Percentiles rank a stretch among this genome's conserved stretches.
phyloP scores from a whole-genome alignment of 169 alveolate genomes.

The Cyclospora cayetanensis region DNA sequence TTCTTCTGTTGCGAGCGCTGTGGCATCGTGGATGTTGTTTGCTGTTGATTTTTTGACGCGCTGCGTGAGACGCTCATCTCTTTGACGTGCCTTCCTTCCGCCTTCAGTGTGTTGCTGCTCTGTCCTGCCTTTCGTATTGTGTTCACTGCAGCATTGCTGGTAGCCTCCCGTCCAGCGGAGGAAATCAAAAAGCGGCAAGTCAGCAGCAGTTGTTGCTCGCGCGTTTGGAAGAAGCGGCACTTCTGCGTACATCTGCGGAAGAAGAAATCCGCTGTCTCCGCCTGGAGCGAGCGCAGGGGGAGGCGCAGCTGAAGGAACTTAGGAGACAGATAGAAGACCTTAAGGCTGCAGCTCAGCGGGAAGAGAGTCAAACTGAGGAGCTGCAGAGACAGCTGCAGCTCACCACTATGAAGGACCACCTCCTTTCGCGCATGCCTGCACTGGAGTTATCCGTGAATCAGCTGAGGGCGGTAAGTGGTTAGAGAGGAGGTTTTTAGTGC shows the following conservation, averaged over 20 bases:
- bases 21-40: background rate
- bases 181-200: background rate
- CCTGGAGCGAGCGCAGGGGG: conserved; percentile 11
- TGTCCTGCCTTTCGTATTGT: background rate
- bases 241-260: conserved; percentile 52
- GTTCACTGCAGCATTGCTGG: conserved; percentile 6
- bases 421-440: conserved; percentile 33
- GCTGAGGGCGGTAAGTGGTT: conserved; percentile 16
- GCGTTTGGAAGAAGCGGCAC: conserved; percentile 50
- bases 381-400: conserved; percentile 58
- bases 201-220: conserved; percentile 42
- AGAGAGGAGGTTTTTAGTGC: background rate
- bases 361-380: conserved; percentile 9
- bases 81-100: no score
- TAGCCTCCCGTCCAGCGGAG: background rate
- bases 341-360: conserved; percentile 16
- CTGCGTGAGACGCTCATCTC: no score
- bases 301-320: conserved; percentile 37
- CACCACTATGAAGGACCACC: background rate
- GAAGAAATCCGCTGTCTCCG: conserved; percentile 34
- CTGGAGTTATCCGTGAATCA: conserved; percentile 49
- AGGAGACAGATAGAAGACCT: conserved; percentile 38
- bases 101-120: background rate
- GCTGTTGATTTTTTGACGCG: background rate
- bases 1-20: background rate